Base-by-base conservation (phyloP, 768 basidiomycete genomes). In the Calvatia gigantea region DNA sequence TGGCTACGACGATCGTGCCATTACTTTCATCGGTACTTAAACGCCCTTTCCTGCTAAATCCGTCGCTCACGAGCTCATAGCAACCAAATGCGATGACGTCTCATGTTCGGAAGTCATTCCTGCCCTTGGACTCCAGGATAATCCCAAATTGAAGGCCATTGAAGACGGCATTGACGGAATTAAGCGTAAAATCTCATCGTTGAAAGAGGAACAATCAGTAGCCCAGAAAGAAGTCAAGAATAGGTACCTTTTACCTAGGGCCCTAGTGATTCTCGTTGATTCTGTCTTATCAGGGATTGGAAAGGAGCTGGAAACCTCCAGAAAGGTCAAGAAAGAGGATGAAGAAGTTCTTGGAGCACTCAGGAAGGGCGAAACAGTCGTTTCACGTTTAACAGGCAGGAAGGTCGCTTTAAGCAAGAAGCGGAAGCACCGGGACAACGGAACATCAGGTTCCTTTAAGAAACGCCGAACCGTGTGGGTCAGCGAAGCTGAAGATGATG, bases 1-100 rank as follows among this genome's bases (percentile, higher is more conserved):
- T 57, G 83, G 81, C 57, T 85, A 86, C 58, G 81, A 83, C 56
- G 77, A 74, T 17, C 73, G 78, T 56, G 71, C 81, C 11, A 83
- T 86, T 55, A 84, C 84, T 1, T 86, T 85, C 67, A 80, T 86
- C 46, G 81, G 80, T 80, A 61, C 9, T 72, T 58, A 8, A 17
- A 35, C 1, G n/a, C 41, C 23, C 28, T 37, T 29, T 19, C 15
- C 19, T 15, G 11, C 37, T n/a, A 7, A 31, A n/a, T 9, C 43
- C 23, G 35, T 33, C 51, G 51, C 51, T 46, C 23, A 42, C 27
- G 28, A 37, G 25, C 9, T 37, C 52, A 8, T 56, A 82, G 83
- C 83, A 6, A 81, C 78, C 60, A 85, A 86, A 65, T 81, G 81
- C 54, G 84, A 86, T 53, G 84, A 86, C 58, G 76, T 86, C 12